A percentile compares a stretch with the other conserved stretches of the same genome.
Conservation (phyloP, 768 basidiomycete genomes). For the Pulveroboletus sp. region DNA sequence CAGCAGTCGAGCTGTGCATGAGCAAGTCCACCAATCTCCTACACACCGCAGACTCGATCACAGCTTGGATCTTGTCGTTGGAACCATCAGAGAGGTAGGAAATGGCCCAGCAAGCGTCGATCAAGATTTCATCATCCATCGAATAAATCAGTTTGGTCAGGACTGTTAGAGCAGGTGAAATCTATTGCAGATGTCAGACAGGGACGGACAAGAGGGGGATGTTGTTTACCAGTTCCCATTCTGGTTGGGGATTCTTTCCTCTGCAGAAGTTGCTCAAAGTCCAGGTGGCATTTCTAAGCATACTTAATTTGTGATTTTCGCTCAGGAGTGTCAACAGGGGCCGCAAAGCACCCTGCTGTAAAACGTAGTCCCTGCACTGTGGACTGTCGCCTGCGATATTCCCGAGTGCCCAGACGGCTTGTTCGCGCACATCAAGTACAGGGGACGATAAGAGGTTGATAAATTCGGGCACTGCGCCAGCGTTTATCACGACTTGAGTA, state of each 20-base stretch:
- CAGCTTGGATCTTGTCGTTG: conserved; percentile 99
- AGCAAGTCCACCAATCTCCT: conserved; percentile 95
- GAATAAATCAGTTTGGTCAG: conserved; percentile 98
- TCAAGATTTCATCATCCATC: conserved; percentile 96
- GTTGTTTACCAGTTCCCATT: conserved; percentile 85
- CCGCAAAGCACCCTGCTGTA: conserved; percentile 87
- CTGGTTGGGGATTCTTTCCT: conserved; percentile 96
- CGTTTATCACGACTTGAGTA: conserved; percentile 94
- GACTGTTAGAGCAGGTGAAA: conserved; percentile 94
- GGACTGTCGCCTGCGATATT: conserved; percentile 99
- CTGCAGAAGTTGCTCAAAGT: conserved; percentile 99
- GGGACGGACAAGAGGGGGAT: conserved; percentile 3
- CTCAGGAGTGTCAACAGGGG: conserved; percentile 86
- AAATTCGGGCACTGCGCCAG: conserved; percentile 93
- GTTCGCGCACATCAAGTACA: conserved; percentile 95
- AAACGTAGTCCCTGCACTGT: conserved; percentile 93
- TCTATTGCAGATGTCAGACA: conserved; percentile 47
- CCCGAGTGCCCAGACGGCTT: conserved; percentile 98
- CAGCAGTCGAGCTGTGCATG: conserved; percentile 91
- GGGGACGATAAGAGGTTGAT: conserved; percentile 94
- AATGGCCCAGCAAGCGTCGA: conserved; percentile 99
- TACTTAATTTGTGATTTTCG: conserved; percentile 98
- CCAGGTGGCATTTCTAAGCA: conserved; percentile 99
- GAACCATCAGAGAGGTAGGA: conserved; percentile 98
- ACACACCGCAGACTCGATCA: conserved; percentile 97